Conservation (phyloP, 2,329 filamentous ascomycete species). For the Berkeleyomyces rouxiae region DNA sequence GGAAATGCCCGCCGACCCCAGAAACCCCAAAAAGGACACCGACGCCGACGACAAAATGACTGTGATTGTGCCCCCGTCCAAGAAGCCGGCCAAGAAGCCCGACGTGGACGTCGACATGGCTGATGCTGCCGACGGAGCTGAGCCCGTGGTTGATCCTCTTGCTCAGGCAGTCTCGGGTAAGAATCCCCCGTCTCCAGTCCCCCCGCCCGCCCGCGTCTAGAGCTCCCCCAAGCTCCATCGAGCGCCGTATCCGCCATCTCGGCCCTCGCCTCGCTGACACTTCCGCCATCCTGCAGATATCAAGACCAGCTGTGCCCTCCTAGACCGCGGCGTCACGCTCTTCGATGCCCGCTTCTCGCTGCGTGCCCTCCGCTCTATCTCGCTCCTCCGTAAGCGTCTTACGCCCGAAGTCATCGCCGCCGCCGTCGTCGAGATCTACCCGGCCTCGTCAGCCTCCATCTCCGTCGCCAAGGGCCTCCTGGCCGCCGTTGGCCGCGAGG, state of each 20-base stretch:
- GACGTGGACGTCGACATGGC: slow-evolving; percentile 61
- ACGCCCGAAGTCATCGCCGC: slow-evolving; percentile 66
- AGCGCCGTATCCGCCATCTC: not conserved
- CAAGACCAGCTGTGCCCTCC: slow-evolving; percentile 78
- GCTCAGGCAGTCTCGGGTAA: slow-evolving; percentile 44
- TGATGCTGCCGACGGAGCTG: slow-evolving; percentile 30
- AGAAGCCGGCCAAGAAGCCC: slow-evolving; percentile 45
- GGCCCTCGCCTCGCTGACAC: slow-evolving; percentile 15
- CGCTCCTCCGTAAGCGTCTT: slow-evolving; percentile 81
- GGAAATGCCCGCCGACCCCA: slow-evolving; percentile 9
- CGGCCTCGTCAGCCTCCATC: slow-evolving; percentile 41
- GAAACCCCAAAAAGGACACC: slow-evolving; percentile 24
- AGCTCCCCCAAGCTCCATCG: not conserved
- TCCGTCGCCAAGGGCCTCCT: slow-evolving; percentile 54
- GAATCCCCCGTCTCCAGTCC: slow-evolving; percentile 16
- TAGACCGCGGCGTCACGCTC: slow-evolving; percentile 79
- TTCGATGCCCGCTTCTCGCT: slow-evolving; percentile 95
- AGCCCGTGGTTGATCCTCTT: slow-evolving; percentile 41
- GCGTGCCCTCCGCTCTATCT: slow-evolving; percentile 85
- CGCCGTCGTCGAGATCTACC: slow-evolving; percentile 67
- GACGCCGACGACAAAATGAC: slow-evolving; percentile 68
- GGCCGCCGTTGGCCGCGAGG: slow-evolving; percentile 49
- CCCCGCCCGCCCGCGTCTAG: not conserved
- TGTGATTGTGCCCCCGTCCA: slow-evolving; percentile 59
- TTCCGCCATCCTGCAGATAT: slow-evolving; percentile 49